Evolutionary conservation across 2,329 filamentous ascomycete genomes (phyloP).

Genomic region (Venturiaceae sp.): DNA sequence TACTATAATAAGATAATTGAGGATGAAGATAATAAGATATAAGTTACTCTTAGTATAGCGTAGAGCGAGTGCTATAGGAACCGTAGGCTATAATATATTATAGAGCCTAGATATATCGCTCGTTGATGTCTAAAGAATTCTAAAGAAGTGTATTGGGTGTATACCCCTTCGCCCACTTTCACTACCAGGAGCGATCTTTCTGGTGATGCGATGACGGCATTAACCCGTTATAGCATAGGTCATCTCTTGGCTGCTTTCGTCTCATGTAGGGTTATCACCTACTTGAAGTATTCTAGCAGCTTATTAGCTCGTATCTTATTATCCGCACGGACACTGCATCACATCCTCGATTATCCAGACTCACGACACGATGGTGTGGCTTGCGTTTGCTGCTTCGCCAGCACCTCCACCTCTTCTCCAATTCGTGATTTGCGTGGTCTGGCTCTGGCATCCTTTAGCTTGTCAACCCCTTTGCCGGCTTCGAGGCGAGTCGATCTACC

Average conservation of each 20-base stretch:
- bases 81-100: slow-evolving; percentile 42
- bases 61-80: slow-evolving; percentile 35
- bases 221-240: too few relatives aligned
- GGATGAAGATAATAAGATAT: slow-evolving; percentile 36
- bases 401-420: slow-evolving; percentile 11
- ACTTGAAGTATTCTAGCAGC: too few relatives aligned
- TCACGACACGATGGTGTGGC: too few relatives aligned
- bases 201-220: slow-evolving; percentile 9
- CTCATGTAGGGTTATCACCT: too few relatives aligned
- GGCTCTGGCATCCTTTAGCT: slow-evolving; percentile 11
- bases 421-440: slow-evolving; percentile 10
- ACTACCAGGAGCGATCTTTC: too few relatives aligned
- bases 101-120: too few relatives aligned
- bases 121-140: slow-evolving; percentile 1
- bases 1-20: slow-evolving; percentile 40
- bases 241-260: too few relatives aligned
- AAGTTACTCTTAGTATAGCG: slow-evolving; percentile 23
- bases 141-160: background rate
- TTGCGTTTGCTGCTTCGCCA: slow-evolving; percentile 11
- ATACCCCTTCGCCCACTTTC: slow-evolving; percentile 5
- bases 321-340: too few relatives aligned
- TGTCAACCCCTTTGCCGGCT: slow-evolving; percentile 10
- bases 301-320: too few relatives aligned
- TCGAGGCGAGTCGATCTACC: slow-evolving; percentile 12
- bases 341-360: too few relatives aligned